phyloP scores from a whole-genome alignment of 2,329 filamentous ascomycete genomes.

The Pseudogymnoascus sp. region DNA sequence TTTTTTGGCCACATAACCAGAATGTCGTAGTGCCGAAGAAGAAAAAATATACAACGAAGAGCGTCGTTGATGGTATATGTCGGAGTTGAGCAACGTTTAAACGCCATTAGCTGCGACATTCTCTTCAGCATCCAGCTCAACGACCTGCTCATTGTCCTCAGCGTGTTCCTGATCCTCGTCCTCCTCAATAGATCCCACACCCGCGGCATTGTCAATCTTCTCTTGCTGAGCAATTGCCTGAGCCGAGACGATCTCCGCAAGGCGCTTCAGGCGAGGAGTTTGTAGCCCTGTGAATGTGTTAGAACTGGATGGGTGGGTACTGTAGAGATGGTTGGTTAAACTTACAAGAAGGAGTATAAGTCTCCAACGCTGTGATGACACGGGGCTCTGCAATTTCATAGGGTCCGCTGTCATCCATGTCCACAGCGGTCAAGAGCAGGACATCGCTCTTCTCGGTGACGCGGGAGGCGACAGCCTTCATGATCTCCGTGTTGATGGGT shows the following conservation, averaged over 20 bases:
- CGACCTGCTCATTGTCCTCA: not conserved
- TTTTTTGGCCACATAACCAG: not conserved
- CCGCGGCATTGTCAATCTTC: conserved; percentile 49
- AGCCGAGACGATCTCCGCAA: conserved; percentile 96
- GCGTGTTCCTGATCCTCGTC: conserved; percentile 28
- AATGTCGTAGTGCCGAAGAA: not conserved
- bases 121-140: not conserved
- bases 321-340: conserved; percentile 17
- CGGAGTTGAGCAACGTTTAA: not conserved
- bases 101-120: not conserved
- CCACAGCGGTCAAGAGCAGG: conserved; percentile 82
- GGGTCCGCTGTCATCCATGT: conserved; percentile 97
- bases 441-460: conserved; percentile 99
- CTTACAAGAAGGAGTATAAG: conserved; percentile 95
- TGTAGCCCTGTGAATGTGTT: conserved; percentile 62
- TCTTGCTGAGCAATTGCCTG: conserved; percentile 95
- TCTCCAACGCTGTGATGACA: conserved; percentile 92
- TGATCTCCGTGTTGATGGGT: conserved; percentile 98
- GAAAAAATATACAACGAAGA: conserved; percentile 2
- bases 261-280: conserved; percentile 86
- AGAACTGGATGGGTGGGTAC: conserved; percentile 18
- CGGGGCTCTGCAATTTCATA: conserved; percentile 97
- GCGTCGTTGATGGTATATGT: not conserved
- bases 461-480: conserved; percentile 95
- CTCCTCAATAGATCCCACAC: conserved; percentile 29